phyloP scores from a whole-genome alignment of 2,329 filamentous ascomycete species.

The Penicillium oxalicum region DNA sequence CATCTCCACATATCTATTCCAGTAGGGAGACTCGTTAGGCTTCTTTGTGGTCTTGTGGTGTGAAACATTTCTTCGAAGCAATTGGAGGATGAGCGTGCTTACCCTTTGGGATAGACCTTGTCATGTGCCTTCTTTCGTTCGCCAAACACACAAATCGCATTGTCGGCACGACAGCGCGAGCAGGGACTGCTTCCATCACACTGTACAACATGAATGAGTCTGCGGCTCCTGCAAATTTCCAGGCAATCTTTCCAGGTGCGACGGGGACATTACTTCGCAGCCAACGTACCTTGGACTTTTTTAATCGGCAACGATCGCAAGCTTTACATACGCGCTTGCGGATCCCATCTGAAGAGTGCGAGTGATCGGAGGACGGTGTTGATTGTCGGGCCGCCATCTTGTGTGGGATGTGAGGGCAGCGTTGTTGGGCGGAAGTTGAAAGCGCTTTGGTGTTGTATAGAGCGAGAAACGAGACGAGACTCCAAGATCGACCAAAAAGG shows the following conservation, averaged over 20 bases:
- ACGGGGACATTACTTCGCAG: too few relatives aligned
- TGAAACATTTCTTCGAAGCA: too few relatives aligned
- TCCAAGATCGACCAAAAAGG: too few relatives aligned
- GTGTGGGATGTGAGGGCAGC: not conserved
- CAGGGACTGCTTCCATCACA: constrained; percentile 59
- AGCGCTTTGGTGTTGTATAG: not conserved
- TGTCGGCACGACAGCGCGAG: constrained; percentile 57
- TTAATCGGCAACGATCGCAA: constrained; percentile 59
- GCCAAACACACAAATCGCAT: constrained; percentile 60
- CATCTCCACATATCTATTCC: constrained; percentile 57
- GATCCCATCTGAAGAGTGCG: constrained; percentile 41
- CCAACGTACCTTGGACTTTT: constrained; percentile 57
- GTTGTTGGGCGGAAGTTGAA: not conserved
- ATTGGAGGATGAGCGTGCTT: constrained; percentile 19
- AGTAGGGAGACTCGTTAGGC: not conserved
- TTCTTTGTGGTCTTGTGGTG: not conserved
- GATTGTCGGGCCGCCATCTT: constrained; percentile 38
- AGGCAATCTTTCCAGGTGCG: too few relatives aligned
- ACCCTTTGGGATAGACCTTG: constrained; percentile 65
- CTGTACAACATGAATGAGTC: constrained; percentile 18
- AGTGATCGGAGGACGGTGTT: constrained; percentile 36
- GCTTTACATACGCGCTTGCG: constrained; percentile 62
- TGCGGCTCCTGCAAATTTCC: too few relatives aligned
- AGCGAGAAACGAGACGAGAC: not conserved
- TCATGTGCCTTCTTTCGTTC: constrained; percentile 62